A percentile compares a stretch with the other conserved stretches of the same genome.
Evolutionary conservation across 805 yeast species (phyloP).

Genomic region (Henningerozyma blattae): DNA sequence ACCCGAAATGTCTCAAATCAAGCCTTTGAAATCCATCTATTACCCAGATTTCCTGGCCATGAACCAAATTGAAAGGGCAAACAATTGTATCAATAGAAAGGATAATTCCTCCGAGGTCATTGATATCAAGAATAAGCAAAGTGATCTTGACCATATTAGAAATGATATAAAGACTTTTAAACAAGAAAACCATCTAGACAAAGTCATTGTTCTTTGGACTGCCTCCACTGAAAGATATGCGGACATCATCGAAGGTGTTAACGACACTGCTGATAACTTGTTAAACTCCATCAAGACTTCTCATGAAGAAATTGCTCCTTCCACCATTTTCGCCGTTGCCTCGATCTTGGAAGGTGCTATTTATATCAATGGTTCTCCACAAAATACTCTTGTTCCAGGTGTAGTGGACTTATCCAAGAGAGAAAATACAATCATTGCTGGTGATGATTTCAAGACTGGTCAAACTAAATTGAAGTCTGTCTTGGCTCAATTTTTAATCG

Average conservation of each 20-base stretch:
- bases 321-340: slow-evolving; percentile 91
- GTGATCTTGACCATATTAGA: slow-evolving; percentile 78
- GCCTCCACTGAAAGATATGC: slow-evolving; percentile 95
- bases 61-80: slow-evolving; percentile 85
- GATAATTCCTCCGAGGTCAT: slow-evolving; percentile 32
- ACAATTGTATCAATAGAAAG: slow-evolving; percentile 53
- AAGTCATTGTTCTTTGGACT: slow-evolving; percentile 88
- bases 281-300: slow-evolving; percentile 60
- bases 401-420: slow-evolving; percentile 79
- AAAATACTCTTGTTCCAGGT: slow-evolving; percentile 95
- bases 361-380: slow-evolving; percentile 94
- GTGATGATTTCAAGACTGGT: slow-evolving; percentile 95
- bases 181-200: slow-evolving; percentile 57
- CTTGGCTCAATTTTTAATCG: slow-evolving; percentile 88
- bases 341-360: slow-evolving; percentile 80
- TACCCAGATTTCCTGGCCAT: slow-evolving; percentile 96
- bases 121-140: slow-evolving; percentile 62
- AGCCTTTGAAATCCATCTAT: slow-evolving; percentile 76
- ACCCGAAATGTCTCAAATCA: slow-evolving; percentile 45
- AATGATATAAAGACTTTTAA: slow-evolving; percentile 74
- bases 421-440: slow-evolving; percentile 71
- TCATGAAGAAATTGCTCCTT: slow-evolving; percentile 80
- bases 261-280: slow-evolving; percentile 78
- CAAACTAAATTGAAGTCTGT: slow-evolving; percentile 96
- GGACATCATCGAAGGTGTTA: slow-evolving; percentile 64